Conservation (phyloP, 306 rosid genomes). For the Casuarina glauca region DNA sequence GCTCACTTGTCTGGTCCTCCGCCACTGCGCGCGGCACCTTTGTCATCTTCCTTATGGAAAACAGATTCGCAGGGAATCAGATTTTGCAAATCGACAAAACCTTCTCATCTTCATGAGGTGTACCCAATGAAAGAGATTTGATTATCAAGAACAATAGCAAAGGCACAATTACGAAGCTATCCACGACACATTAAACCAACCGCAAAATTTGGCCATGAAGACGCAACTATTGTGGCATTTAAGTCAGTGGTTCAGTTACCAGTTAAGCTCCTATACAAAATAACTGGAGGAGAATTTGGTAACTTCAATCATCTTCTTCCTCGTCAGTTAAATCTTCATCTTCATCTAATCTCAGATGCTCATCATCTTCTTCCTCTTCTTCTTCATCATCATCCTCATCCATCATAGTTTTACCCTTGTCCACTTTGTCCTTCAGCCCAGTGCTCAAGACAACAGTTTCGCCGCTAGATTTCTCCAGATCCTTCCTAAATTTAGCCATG, state of each 20-base stretch:
- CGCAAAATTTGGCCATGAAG: background rate
- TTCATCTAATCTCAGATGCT: constrained; percentile 39
- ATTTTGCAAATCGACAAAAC: no score
- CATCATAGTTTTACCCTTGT: constrained; percentile 40
- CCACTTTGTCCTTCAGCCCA: constrained; percentile 58
- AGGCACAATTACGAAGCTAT: background rate
- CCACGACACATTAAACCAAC: background rate
- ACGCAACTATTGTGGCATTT: no score
- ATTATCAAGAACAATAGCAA: background rate
- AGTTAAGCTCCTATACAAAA: constrained; percentile 33
- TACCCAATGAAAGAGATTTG: background rate
- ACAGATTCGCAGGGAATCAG: no score
- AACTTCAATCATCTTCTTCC: constrained; percentile 61
- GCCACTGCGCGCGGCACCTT: no score
- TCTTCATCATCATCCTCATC: constrained; percentile 49
- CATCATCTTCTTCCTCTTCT: constrained; percentile 44
- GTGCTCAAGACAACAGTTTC: constrained; percentile 75
- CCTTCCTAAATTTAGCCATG: constrained; percentile 73
- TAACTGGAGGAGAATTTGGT: constrained; percentile 35
- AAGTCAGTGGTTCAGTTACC: background rate
- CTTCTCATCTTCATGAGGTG: no score
- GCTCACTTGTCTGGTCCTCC: no score
- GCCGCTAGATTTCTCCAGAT: constrained; percentile 67
- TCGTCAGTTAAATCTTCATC: constrained; percentile 54
- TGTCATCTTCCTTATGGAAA: no score